phyloP scores from a whole-genome alignment of 345 rosid species.

The Streptanthus diversifolius region DNA sequence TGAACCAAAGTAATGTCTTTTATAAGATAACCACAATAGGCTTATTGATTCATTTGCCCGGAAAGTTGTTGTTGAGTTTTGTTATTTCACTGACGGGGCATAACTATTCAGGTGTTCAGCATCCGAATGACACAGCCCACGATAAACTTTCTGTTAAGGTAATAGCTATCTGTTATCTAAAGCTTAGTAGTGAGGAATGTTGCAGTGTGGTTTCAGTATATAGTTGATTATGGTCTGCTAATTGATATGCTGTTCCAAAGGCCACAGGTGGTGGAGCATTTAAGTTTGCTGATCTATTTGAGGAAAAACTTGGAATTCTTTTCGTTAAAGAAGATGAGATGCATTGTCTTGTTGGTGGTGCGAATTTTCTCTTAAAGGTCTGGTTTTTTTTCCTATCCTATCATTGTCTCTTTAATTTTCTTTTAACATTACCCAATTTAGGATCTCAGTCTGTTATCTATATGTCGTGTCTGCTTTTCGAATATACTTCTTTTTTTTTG shows the following conservation, averaged over 20 bases:
- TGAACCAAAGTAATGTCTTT: background rate
- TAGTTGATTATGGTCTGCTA: background rate
- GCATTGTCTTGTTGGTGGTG: conserved; percentile 93
- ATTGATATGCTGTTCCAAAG: conserved; percentile 36
- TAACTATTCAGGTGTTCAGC: conserved; percentile 54
- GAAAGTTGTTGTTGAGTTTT: background rate
- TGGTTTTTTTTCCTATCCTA: background rate
- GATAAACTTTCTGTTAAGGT: conserved; percentile 66
- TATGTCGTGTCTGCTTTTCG: background rate
- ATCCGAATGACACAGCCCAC: conserved; percentile 29
- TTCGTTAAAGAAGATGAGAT: conserved; percentile 95
- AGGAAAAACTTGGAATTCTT: conserved; percentile 74
- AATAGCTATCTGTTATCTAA: conserved; percentile 11
- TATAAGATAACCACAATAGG: background rate
- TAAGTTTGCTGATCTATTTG: conserved; percentile 85
- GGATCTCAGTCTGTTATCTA: background rate
- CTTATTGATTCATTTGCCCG: background rate
- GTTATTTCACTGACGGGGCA: conserved; percentile 25
- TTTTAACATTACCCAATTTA: background rate
- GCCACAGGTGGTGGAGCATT: conserved; percentile 99
- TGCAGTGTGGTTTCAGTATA: background rate
- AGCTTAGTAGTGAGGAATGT: conserved; percentile 17
- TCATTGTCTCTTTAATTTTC: background rate
- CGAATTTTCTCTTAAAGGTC: conserved; percentile 94
- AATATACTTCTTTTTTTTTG: background rate